phyloP scores from a whole-genome alignment of 345 rosid species.

The Microthlaspi erraticum region DNA sequence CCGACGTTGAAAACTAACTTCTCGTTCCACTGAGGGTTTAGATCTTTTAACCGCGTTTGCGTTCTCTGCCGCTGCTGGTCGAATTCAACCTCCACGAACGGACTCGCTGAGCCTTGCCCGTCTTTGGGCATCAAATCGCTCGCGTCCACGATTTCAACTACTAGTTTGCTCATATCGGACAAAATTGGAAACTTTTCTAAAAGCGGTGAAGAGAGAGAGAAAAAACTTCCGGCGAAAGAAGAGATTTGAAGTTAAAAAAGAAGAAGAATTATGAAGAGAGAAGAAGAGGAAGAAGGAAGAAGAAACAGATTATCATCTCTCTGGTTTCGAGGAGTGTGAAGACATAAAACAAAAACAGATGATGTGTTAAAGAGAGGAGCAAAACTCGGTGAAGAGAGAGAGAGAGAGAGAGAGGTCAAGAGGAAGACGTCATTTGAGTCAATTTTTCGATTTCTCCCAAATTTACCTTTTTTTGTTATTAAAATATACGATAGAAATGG shows the following conservation, averaged over 20 bases:
- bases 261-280: slow-evolving; percentile 30
- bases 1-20: slow-evolving; percentile 61
- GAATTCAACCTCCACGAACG: slow-evolving; percentile 71
- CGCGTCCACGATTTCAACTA: slow-evolving; percentile 79
- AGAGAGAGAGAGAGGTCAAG: slow-evolving; percentile 38
- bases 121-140: slow-evolving; percentile 81
- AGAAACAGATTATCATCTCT: slow-evolving; percentile 10
- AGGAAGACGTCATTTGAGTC: slow-evolving; percentile 41
- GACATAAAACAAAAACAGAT: slow-evolving; percentile 3
- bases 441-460: slow-evolving; percentile 26
- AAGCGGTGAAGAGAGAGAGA: slow-evolving; percentile 12
- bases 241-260: neutral
- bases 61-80: slow-evolving; percentile 68
- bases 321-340: slow-evolving; percentile 29
- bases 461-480: slow-evolving; percentile 4
- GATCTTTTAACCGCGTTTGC: slow-evolving; percentile 64
- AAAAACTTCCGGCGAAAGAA: slow-evolving; percentile 16
- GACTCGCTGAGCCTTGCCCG: slow-evolving; percentile 80
- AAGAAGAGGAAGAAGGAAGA: slow-evolving; percentile 20
- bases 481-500: neutral
- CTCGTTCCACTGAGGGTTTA: slow-evolving; percentile 78
- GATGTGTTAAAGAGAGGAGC: slow-evolving; percentile 26
- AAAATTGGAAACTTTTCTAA: neutral
- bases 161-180: slow-evolving; percentile 61
- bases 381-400: slow-evolving; percentile 34